These are phyloP conservation scores for Neoboletus brunneissimus DNA, from an alignment of 768 basidiomycete genomes.

Conservation along the genomic window DNA sequence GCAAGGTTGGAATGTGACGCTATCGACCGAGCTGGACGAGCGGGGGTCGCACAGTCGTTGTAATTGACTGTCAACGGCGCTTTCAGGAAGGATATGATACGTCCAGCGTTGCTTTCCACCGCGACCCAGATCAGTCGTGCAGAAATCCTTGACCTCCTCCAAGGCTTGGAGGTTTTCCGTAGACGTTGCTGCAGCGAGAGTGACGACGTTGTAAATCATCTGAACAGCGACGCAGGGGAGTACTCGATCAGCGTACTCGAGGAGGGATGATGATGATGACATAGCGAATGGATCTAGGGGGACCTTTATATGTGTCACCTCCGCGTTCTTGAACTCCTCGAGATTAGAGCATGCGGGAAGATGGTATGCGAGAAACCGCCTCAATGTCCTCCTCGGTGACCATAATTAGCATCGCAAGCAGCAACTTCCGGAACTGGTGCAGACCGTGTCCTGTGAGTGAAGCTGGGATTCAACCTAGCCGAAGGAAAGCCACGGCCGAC, in stretches of 20 bases:
- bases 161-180: slow-evolving; percentile 48
- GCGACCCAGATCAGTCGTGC: slow-evolving; percentile 51
- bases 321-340: slow-evolving; percentile 7
- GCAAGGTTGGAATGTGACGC: slow-evolving; percentile 45
- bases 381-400: slow-evolving; percentile 18
- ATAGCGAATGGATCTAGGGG: slow-evolving; percentile 10
- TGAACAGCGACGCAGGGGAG: not conserved
- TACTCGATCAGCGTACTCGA: slow-evolving; percentile 1
- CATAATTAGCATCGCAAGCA: slow-evolving; percentile 23
- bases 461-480: slow-evolving; percentile 22
- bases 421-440: slow-evolving; percentile 17
- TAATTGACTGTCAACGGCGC: slow-evolving; percentile 39
- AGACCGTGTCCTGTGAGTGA: slow-evolving; percentile 17
- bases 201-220: slow-evolving; percentile 37
- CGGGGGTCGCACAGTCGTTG: slow-evolving; percentile 36
- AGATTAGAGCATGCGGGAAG: slow-evolving; percentile 19
- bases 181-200: slow-evolving; percentile 44
- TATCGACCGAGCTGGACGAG: slow-evolving; percentile 35
- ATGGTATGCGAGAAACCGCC: slow-evolving; percentile 17
- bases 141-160: slow-evolving; percentile 52
- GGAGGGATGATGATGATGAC: slow-evolving; percentile 12
- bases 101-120: slow-evolving; percentile 52
- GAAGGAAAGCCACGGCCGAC: slow-evolving; percentile 23
- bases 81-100: slow-evolving; percentile 46
- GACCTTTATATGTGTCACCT: slow-evolving; percentile 22